Evolutionary conservation across 2,329 filamentous ascomycete genomes (phyloP).

Genomic region (Aulographum hederae): DNA sequence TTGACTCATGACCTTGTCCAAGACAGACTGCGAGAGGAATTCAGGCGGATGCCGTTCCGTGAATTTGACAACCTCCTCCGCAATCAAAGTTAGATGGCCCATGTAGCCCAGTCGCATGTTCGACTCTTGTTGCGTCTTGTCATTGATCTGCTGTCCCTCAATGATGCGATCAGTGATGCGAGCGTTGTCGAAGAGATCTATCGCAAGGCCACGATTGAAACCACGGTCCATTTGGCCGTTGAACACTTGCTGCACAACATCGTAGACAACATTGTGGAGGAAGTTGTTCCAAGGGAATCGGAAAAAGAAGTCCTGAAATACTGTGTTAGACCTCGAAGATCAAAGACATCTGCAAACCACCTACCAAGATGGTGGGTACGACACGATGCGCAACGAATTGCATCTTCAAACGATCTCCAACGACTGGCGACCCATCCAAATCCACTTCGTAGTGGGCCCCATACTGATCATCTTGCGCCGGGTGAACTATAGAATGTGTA

Average conservation of each 20-base stretch:
- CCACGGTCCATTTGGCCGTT: conserved; percentile 96
- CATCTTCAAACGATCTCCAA: conserved; percentile 88
- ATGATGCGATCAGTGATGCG: conserved; percentile 84
- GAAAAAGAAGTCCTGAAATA: conserved; percentile 81
- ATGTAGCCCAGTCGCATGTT: conserved; percentile 95
- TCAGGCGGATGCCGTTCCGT: conserved; percentile 86
- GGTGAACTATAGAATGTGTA: not conserved
- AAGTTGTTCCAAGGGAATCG: conserved; percentile 99
- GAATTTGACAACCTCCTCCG: conserved; percentile 97
- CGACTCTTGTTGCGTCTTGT: conserved; percentile 64
- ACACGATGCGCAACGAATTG: conserved; percentile 91
- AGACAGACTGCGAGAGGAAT: conserved; percentile 61
- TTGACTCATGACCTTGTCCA: conserved; percentile 74
- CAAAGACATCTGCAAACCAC: conserved; percentile 14
- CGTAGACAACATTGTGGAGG: conserved; percentile 95
- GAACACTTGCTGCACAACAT: conserved; percentile 97
- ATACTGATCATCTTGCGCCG: not conserved
- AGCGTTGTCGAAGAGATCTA: conserved; percentile 83
- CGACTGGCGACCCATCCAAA: conserved; percentile 53
- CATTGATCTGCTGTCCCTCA: conserved; percentile 71
- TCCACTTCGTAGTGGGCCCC: conserved; percentile 34
- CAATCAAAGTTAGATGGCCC: conserved; percentile 92
- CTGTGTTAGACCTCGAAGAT: not conserved
- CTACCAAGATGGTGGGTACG: conserved; percentile 85
- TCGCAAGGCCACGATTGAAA: conserved; percentile 74